Evolutionary conservation across 495 filamentous ascomycete genomes (phyloP).

Genomic region (Thozetella sp.): DNA sequence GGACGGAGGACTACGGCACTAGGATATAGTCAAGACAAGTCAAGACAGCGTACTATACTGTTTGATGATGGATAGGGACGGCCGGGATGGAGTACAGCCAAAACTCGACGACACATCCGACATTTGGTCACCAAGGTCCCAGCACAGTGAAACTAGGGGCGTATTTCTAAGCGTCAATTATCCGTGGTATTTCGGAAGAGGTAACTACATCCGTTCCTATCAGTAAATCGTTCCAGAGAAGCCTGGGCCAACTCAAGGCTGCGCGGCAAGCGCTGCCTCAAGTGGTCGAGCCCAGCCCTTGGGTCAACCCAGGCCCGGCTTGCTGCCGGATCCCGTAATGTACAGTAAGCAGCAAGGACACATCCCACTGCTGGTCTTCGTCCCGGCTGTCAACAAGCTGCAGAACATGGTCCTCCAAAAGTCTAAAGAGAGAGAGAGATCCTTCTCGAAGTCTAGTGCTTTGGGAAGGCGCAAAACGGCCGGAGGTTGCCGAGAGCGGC

Average conservation of each 20-base stretch:
- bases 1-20: no score
- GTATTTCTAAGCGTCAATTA: slow-evolving; percentile 2
- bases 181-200: slow-evolving; percentile 2
- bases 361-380: not conserved
- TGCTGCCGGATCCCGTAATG: slow-evolving; percentile 1
- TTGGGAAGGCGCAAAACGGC: not conserved
- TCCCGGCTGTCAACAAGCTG: not conserved
- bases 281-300: not conserved
- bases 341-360: not conserved
- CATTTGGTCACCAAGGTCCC: no score
- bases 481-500: not conserved
- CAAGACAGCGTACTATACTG: no score
- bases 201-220: slow-evolving; percentile 3
- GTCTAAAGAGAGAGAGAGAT: not conserved
- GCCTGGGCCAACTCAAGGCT: not conserved
- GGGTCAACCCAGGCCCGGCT: slow-evolving; percentile 1
- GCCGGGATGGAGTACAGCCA: no score
- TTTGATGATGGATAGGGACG: no score
- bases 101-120: no score
- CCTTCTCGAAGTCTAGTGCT: not conserved
- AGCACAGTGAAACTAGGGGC: no score
- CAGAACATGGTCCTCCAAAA: slow-evolving; percentile 1
- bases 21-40: no score
- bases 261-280: not conserved
- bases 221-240: not conserved